Conservation (phyloP, 1,284 basidiomycete species). For the Irpex sp. region DNA sequence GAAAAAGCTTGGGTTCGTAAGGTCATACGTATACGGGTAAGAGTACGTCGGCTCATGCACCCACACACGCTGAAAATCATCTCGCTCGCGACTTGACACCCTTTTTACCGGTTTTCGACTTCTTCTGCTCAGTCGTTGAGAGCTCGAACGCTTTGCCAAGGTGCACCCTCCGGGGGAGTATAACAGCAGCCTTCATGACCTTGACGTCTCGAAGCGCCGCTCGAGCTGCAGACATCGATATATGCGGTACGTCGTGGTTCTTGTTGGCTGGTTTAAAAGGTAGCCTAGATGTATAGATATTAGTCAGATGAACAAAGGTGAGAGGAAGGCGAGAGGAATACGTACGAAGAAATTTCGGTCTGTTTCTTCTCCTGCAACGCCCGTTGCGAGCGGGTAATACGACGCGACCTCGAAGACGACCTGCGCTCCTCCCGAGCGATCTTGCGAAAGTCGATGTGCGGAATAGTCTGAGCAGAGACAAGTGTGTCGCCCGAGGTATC, state of each 20-base stretch:
- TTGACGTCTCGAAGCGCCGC: constrained; percentile 3
- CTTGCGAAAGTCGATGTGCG: constrained; percentile 1
- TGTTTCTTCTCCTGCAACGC: neutral
- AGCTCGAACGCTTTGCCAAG: constrained; percentile 6
- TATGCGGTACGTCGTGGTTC: constrained; percentile 2
- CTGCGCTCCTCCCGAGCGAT: neutral
- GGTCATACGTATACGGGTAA: too few relatives aligned
- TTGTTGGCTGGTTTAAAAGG: neutral
- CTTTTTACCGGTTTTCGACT: neutral
- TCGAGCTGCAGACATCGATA: constrained; percentile 3
- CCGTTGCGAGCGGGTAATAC: neutral
- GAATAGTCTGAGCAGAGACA: neutral
- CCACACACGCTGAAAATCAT: neutral
- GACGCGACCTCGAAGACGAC: neutral
- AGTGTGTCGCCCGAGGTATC: neutral
- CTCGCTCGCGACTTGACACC: too few relatives aligned
- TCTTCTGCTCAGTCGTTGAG: neutral
- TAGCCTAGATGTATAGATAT: neutral
- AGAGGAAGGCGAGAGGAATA: neutral
- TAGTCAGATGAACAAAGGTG: neutral
- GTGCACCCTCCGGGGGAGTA: constrained; percentile 3
- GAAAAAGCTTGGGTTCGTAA: too few relatives aligned
- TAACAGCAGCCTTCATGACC: neutral
- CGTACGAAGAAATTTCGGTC: neutral
- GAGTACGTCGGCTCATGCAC: neutral